Evolutionary conservation across 257 asterid species (phyloP).

Genomic region (Solanum bukasovii): DNA sequence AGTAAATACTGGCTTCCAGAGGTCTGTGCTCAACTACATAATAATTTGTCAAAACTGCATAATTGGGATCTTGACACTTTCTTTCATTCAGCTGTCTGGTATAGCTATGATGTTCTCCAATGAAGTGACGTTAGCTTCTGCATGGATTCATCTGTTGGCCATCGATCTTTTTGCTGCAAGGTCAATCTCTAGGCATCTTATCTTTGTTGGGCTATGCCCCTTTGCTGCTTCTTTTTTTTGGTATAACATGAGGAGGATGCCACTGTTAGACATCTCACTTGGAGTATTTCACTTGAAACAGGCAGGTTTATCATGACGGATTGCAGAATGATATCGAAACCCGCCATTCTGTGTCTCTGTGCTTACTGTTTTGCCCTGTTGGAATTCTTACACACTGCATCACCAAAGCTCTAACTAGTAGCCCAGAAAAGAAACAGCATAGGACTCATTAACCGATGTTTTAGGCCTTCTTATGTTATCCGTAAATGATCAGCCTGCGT

Average conservation of each 20-base stretch:
- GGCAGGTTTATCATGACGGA: slow-evolving; percentile 84
- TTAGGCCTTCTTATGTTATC: neutral
- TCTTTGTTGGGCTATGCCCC: neutral
- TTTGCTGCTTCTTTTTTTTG: neutral
- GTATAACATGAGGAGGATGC: neutral
- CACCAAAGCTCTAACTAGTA: slow-evolving; percentile 50
- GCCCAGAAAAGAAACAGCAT: slow-evolving; percentile 6
- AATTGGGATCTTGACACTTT: neutral
- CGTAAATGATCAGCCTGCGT: neutral
- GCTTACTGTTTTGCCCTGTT: slow-evolving; percentile 78
- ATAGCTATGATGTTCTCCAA: slow-evolving; percentile 78
- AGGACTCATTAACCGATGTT: slow-evolving; percentile 4
- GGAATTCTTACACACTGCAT: slow-evolving; percentile 64
- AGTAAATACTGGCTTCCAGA: slow-evolving; percentile 85
- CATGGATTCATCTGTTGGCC: slow-evolving; percentile 82
- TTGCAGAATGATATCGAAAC: slow-evolving; percentile 57
- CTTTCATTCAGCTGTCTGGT: slow-evolving; percentile 43
- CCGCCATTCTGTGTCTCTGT: slow-evolving; percentile 79
- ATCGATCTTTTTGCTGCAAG: slow-evolving; percentile 91
- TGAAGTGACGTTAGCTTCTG: slow-evolving; percentile 85
- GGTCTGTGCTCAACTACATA: slow-evolving; percentile 27
- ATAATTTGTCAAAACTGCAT: neutral
- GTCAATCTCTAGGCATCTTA: slow-evolving; percentile 10
- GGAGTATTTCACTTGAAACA: slow-evolving; percentile 9
- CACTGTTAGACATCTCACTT: neutral